These are phyloP conservation scores for Solanum chaucha DNA, from an alignment of 257 asterid genomes.

Conservation along the genomic window DNA sequence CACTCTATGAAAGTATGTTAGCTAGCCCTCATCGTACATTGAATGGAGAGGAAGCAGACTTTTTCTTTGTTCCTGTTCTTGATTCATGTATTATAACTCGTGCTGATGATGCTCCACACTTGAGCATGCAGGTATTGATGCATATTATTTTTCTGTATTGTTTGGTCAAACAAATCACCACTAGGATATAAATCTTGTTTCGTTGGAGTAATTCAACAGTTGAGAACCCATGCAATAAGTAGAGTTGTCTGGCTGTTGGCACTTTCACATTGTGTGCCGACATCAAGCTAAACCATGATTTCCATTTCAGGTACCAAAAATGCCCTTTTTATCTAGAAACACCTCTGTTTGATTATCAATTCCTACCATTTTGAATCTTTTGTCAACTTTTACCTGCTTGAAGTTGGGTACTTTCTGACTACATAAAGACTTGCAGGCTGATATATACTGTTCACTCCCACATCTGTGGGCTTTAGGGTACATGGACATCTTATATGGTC, in stretches of 20 bases:
- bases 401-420: not conserved
- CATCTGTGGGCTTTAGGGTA: not conserved
- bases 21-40: conserved; percentile 85
- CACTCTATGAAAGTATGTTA: conserved; percentile 74
- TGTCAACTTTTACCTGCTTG: not conserved
- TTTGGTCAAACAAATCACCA: not conserved
- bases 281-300: not conserved
- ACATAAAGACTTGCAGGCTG: not conserved
- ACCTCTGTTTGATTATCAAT: not conserved
- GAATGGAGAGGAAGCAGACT: conserved; percentile 93
- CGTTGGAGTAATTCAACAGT: not conserved
- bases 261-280: not conserved
- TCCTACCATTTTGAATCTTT: not conserved
- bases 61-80: conserved; percentile 89
- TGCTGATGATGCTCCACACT: conserved; percentile 96
- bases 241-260: not conserved
- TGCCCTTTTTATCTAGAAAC: not conserved
- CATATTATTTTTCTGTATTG: not conserved
- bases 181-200: not conserved
- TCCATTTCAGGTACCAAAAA: not conserved
- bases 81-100: conserved; percentile 91
- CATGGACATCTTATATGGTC: not conserved
- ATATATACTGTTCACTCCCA: not conserved
- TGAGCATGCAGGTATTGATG: conserved; percentile 55
- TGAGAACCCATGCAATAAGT: not conserved